Conservation (phyloP, 2,329 filamentous ascomycete species). For the Nemania diffusa region DNA sequence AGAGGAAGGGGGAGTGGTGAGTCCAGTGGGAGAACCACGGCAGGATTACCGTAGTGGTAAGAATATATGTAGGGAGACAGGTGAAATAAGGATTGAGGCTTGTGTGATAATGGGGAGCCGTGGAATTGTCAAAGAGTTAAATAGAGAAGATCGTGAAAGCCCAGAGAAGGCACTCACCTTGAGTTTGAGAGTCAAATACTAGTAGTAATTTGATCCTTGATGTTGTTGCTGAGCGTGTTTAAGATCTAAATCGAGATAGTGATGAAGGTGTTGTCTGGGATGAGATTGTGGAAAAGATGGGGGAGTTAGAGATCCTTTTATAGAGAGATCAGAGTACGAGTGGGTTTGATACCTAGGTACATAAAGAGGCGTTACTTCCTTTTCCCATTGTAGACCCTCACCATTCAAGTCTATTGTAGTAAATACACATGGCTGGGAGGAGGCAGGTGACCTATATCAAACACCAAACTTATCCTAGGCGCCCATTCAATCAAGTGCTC, state of each 20-base stretch:
- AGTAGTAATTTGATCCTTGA: not conserved
- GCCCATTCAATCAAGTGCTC: not conserved
- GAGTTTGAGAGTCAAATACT: not conserved
- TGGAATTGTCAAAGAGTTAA: not conserved
- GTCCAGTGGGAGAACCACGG: not conserved
- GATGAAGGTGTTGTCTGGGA: not conserved
- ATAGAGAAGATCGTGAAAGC: not conserved
- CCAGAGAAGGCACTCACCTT: slow-evolving; percentile 10
- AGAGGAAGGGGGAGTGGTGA: slow-evolving; percentile 4
- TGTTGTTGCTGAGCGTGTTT: not conserved
- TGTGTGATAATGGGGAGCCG: not conserved
- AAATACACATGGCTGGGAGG: not conserved
- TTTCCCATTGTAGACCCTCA: not conserved
- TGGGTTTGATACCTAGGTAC: not conserved
- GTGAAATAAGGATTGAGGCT: not conserved
- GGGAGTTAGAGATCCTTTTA: not conserved
- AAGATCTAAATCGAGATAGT: not conserved
- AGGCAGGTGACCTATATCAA: not conserved
- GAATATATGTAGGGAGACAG: not conserved
- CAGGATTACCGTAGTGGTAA: not conserved
- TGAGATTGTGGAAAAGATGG: not conserved
- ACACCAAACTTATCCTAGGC: not conserved
- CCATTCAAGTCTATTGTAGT: not conserved
- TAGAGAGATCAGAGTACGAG: not conserved
- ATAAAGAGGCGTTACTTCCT: not conserved